These are phyloP conservation scores for Avicennia marina DNA, from an alignment of 257 asterid genomes.

Conservation along the genomic window DNA sequence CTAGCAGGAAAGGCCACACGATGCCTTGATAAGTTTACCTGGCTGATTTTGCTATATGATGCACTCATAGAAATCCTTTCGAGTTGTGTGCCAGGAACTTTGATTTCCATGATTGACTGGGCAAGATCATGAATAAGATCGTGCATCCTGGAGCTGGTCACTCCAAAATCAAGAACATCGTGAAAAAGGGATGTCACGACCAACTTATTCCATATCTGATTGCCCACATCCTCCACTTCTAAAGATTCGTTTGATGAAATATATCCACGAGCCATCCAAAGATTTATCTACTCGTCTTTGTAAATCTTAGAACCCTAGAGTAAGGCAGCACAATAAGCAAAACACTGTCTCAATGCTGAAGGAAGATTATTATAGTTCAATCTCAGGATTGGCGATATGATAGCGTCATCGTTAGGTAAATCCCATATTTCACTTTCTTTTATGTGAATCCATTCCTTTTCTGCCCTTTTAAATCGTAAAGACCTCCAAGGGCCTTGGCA, in stretches of 20 bases:
- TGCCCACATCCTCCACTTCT: conserved; percentile 25
- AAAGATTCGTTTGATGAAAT: conserved; percentile 14
- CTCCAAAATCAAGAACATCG: not conserved
- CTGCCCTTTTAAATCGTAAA: conserved; percentile 25
- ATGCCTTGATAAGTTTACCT: not conserved
- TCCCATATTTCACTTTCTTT: conserved; percentile 29
- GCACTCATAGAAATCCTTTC: not conserved
- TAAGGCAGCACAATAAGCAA: conserved; percentile 22
- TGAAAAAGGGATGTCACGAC: conserved; percentile 24
- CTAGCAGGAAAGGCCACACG: conserved; percentile 13
- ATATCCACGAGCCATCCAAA: conserved; percentile 32
- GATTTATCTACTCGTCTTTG: conserved; percentile 17
- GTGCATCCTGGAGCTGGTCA: conserved; percentile 16
- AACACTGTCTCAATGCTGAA: conserved; percentile 15
- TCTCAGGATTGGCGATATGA: conserved; percentile 7
- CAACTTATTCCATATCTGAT: conserved; percentile 26
- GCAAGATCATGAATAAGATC: conserved; percentile 40
- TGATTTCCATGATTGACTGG: conserved; percentile 21
- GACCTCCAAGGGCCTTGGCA: conserved; percentile 30
- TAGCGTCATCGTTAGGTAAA: conserved; percentile 16
- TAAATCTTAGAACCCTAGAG: conserved; percentile 15
- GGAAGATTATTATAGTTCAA: too few species aligned
- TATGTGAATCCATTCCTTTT: conserved; percentile 25
- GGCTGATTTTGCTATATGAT: not conserved
- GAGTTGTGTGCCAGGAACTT: conserved; percentile 5